phyloP scores from a whole-genome alignment of 805 yeast genomes.

The Candida verbasci region DNA sequence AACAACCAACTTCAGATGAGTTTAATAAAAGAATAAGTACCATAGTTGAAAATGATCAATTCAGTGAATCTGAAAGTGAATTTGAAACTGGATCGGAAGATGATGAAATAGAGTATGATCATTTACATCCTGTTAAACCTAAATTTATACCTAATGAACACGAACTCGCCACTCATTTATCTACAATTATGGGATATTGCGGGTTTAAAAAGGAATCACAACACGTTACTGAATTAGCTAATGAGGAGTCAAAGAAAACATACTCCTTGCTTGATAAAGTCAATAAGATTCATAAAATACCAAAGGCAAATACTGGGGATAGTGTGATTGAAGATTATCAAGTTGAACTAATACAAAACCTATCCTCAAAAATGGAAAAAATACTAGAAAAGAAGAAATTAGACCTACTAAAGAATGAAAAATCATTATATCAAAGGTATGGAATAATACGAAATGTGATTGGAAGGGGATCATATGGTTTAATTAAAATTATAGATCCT shows the following conservation, averaged over 20 bases:
- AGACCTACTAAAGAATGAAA: constrained; percentile 9
- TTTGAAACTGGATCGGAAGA: constrained; percentile 10
- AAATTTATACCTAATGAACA: constrained; percentile 6
- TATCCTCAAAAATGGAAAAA: constrained; percentile 16
- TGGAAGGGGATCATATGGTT: constrained; percentile 37
- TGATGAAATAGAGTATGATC: constrained; percentile 18
- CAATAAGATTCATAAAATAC: constrained; percentile 21
- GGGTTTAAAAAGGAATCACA: constrained; percentile 17
- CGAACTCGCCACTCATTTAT: constrained; percentile 19
- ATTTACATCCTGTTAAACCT: constrained; percentile 19
- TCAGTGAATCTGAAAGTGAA: constrained; percentile 6
- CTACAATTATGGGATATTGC: constrained; percentile 32
- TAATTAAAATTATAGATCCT: constrained; percentile 30
- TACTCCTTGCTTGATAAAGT: constrained; percentile 22
- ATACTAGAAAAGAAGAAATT: constrained; percentile 10
- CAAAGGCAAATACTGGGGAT: constrained; percentile 11
- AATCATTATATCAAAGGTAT: constrained; percentile 28
- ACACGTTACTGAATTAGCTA: constrained; percentile 17
- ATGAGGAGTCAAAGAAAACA: constrained; percentile 31
- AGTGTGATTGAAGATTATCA: constrained; percentile 29
- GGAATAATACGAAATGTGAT: constrained; percentile 31
- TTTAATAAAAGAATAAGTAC: constrained; percentile 22
- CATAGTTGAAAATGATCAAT: constrained; percentile 13
- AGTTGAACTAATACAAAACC: constrained; percentile 17
- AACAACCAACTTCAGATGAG: not conserved